Conservation (phyloP, 495 filamentous ascomycete species). For the Aspergillus funiculosus region DNA sequence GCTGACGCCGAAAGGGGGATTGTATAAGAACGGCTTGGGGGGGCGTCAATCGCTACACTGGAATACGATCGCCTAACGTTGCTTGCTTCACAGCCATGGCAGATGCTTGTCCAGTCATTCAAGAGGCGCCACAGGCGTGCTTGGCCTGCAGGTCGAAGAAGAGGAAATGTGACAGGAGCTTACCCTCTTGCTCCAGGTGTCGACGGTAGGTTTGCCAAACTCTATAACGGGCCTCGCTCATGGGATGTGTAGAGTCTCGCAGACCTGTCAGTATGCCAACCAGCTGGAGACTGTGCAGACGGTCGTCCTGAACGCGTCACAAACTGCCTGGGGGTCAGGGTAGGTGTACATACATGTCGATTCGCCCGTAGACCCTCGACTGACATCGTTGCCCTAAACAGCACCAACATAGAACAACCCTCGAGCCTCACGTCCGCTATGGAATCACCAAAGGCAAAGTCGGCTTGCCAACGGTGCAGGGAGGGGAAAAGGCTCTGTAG, state of each 20-base stretch:
- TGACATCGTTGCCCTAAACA: neutral
- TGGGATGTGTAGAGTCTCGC: neutral
- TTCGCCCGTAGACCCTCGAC: too few relatives aligned
- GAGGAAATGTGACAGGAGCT: neutral
- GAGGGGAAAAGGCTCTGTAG: neutral
- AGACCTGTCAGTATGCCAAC: neutral
- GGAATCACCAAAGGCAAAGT: neutral
- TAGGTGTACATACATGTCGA: too few relatives aligned
- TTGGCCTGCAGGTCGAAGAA: slow-evolving; percentile 3
- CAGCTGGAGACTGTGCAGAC: neutral
- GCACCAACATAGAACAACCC: neutral
- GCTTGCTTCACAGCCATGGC: too few relatives aligned
- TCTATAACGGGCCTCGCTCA: neutral
- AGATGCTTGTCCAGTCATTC: too few relatives aligned
- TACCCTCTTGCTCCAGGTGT: neutral
- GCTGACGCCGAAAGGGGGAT: too few relatives aligned
- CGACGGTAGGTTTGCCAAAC: neutral
- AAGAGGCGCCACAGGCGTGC: neutral
- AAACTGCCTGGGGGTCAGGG: neutral
- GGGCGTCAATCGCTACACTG: too few relatives aligned
- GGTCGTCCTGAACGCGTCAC: neutral
- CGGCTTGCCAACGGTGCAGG: neutral
- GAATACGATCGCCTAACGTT: too few relatives aligned
- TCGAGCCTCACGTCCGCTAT: neutral
- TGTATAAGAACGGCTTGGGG: too few relatives aligned